Conservation (phyloP, 257 asterid genomes). For the Petunia axillaris region DNA sequence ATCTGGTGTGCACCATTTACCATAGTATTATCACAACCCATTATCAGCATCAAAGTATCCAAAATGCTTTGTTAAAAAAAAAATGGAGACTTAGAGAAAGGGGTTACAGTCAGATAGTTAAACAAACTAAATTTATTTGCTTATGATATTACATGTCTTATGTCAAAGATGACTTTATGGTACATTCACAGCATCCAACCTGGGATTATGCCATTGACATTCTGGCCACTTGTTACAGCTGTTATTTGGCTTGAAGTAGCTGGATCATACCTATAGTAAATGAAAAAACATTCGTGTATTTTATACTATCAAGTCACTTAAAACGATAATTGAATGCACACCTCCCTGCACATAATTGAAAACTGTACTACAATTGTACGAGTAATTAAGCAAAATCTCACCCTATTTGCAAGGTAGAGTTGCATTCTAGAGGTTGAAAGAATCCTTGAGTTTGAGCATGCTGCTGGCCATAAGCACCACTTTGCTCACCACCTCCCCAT, state of each 20-base stretch:
- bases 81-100: background rate
- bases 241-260: conserved; percentile 70
- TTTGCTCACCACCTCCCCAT: conserved; percentile 68
- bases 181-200: conserved; percentile 77
- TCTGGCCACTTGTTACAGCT: conserved; percentile 55
- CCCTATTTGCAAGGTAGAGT: conserved; percentile 85
- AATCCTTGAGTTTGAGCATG: conserved; percentile 74
- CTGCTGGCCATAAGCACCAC: conserved; percentile 54
- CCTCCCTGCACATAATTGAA: too few relatives aligned
- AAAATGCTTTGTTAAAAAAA: too few relatives aligned
- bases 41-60: too few relatives aligned
- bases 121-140: background rate
- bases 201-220: conserved; percentile 64
- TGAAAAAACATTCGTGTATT: too few relatives aligned
- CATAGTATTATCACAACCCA: too few relatives aligned
- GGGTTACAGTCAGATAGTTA: background rate
- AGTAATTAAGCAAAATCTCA: conserved; percentile 18
- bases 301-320: too few relatives aligned
- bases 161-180: background rate
- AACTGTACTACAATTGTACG: too few relatives aligned
- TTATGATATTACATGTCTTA: background rate
- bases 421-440: conserved; percentile 81
- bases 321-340: too few relatives aligned
- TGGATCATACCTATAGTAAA: conserved; percentile 52
- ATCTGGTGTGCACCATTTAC: too few relatives aligned